Evolutionary conservation across 2,329 filamentous ascomycete species (phyloP), one percentile per base, ranked within the genome.

Genomic region (Thielaviopsis ethacetica): DNA sequence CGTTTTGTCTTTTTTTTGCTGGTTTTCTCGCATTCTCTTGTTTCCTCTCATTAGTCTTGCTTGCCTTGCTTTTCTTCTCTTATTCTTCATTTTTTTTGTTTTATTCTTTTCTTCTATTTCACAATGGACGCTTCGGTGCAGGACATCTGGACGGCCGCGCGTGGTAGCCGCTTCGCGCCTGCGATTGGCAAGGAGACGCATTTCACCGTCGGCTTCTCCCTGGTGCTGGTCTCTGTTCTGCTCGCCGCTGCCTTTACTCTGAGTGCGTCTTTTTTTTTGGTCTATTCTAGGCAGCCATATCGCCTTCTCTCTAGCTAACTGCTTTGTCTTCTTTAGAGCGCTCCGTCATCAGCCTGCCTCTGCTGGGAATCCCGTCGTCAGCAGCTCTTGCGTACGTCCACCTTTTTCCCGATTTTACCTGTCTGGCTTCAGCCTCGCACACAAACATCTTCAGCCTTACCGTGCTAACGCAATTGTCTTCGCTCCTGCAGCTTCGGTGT

Each of bases 141-240:
- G 74, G 83, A 93, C 72, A 80, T 95, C 76, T 97, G 91, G 91
- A 86, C 94, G 79, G 87, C 88, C 79, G 88, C 91, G 75, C 82
- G 87, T 73, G 82, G 83, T 79, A 87, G 83, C 76, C 88, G 90
- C 63, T 97, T 93, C 75, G 73, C 84, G 66, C 90, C 91, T 62
- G 70, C 82, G 60, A 75, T 97, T 67, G 80, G 80, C 70, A 97
- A 97, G 76, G 80, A 83, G 68, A 83, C 76, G 69, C 93, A 97
- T 66, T 93, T 96, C 75, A 74, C 81, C 65, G 76, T 95, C 64
- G 91, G 83, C 68, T 91, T 91, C 72, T 70, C 77, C 59, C 79
- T 96, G 62, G 77, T 96, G 62, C 68, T 88, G 30, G 68, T 84
- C 62, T 88, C 88, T 71, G 68, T 95, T 63, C 69, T 84, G 59